Conservation (phyloP, 78 protist genomes). For the Tieghemostelium lacteum region DNA sequence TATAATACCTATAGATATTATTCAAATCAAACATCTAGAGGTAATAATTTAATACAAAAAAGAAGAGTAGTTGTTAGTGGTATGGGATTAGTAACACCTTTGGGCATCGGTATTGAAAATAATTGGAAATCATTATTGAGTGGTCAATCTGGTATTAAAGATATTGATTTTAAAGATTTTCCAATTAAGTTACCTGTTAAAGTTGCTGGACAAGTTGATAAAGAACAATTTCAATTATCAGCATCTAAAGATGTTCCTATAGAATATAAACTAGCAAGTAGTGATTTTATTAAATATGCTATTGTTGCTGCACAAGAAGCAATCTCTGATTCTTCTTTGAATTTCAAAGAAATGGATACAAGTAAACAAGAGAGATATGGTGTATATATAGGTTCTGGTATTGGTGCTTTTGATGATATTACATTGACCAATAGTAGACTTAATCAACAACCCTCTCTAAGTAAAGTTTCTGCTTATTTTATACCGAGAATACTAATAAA, state of each 20-base stretch:
- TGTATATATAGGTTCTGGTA: conserved; percentile 92
- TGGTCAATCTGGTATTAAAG: conserved; percentile 43
- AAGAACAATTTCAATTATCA: conserved; percentile 21
- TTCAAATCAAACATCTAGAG: no score
- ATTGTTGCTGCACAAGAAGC: conserved; percentile 90
- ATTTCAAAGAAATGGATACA: neutral
- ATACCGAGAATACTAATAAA: conserved; percentile 93
- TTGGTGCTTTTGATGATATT: conserved; percentile 88
- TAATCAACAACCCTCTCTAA: neutral
- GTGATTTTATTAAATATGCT: conserved; percentile 84
- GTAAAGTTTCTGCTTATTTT: conserved; percentile 90
- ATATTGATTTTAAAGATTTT: neutral
- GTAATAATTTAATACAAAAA: no score
- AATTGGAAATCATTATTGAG: conserved; percentile 81
- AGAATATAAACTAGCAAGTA: conserved; percentile 9
- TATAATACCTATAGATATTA: no score
- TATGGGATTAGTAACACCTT: conserved; percentile 93
- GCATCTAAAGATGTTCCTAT: neutral
- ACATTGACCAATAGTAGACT: neutral
- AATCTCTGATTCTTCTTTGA: conserved; percentile 62
- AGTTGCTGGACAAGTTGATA: conserved; percentile 48
- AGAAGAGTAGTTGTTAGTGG: conserved; percentile 95
- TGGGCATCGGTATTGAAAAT: conserved; percentile 86
- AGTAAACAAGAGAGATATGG: conserved; percentile 45
- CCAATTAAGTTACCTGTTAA: neutral